Percentiles rank a stretch among this genome's conserved stretches.
Conservation (phyloP, 2,329 filamentous ascomycete species). For the Aspergillus intermedius region DNA sequence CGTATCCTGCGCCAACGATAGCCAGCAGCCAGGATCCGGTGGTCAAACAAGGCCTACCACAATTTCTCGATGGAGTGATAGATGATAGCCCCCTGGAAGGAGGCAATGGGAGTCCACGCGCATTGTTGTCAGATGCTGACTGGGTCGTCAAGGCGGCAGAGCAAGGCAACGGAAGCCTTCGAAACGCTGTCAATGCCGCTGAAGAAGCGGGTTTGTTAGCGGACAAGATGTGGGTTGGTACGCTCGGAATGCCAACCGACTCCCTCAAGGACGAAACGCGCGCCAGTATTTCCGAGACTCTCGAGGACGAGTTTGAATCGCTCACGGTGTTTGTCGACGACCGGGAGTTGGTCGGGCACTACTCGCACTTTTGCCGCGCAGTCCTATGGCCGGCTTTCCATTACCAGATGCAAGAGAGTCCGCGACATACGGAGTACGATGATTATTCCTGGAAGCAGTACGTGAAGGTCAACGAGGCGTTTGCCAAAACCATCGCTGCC, state of each 20-base stretch:
- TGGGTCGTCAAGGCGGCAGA: conserved; percentile 80
- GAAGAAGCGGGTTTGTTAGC: conserved; percentile 59
- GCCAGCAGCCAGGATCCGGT: conserved; percentile 44
- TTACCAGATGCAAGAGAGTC: conserved; percentile 95
- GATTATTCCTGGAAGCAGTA: conserved; percentile 97
- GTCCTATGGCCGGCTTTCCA: conserved; percentile 98
- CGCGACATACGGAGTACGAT: conserved; percentile 96
- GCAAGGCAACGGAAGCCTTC: conserved; percentile 84
- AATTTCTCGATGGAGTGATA: conserved; percentile 13
- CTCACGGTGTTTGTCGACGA: conserved; percentile 80
- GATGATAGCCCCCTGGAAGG: conserved; percentile 9
- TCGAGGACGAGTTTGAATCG: conserved; percentile 63
- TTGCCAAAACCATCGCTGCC: conserved; percentile 81
- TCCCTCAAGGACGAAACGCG: conserved; percentile 68
- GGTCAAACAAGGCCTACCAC: conserved; percentile 15
- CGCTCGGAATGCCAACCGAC: conserved; percentile 88
- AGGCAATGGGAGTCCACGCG: conserved; percentile 53
- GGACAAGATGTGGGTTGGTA: conserved; percentile 81
- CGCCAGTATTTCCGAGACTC: conserved; percentile 70
- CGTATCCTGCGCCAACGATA: conserved; percentile 66
- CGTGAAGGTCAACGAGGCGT: conserved; percentile 83
- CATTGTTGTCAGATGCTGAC: conserved; percentile 61
- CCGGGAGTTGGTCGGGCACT: conserved; percentile 90
- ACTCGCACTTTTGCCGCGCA: conserved; percentile 93
- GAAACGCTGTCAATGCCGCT: conserved; percentile 79